phyloP scores from a whole-genome alignment of 1,284 basidiomycete genomes.

The Microbotryum violaceum region DNA sequence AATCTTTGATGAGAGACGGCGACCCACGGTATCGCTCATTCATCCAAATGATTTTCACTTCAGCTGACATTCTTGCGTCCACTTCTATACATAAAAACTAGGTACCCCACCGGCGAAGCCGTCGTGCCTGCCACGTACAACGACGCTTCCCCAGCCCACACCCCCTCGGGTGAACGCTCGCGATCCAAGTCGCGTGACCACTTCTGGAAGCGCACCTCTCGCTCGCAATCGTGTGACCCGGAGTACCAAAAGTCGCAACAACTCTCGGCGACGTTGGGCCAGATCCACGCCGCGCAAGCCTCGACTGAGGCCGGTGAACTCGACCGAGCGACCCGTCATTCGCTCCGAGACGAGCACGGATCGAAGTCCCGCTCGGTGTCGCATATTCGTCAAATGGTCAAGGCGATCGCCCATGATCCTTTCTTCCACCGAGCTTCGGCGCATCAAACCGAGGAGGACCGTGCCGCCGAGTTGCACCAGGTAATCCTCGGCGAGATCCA shows the following conservation, averaged over 20 bases:
- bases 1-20: no score
- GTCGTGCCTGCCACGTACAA: no score
- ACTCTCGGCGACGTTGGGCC: not conserved
- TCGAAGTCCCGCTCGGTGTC: not conserved
- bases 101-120: no score
- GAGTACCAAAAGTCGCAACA: not conserved
- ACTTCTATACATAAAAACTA: no score
- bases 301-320: conserved; percentile 9
- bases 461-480: conserved; percentile 1
- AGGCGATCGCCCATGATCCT: conserved; percentile 16
- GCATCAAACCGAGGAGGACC: conserved; percentile 1
- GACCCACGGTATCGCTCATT: no score
- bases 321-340: conserved; percentile 8
- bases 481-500: conserved; percentile 8
- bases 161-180: no score
- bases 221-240: not conserved
- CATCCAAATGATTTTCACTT: no score
- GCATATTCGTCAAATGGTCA: conserved; percentile 4
- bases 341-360: not conserved
- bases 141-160: no score
- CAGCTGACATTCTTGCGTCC: no score
- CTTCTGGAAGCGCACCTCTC: no score
- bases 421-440: conserved; percentile 18
- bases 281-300: conserved; percentile 11
- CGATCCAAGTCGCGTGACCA: no score